Base-by-base conservation (phyloP, 2,329 filamentous ascomycete species). In the Aspergillus eucalypticola region DNA sequence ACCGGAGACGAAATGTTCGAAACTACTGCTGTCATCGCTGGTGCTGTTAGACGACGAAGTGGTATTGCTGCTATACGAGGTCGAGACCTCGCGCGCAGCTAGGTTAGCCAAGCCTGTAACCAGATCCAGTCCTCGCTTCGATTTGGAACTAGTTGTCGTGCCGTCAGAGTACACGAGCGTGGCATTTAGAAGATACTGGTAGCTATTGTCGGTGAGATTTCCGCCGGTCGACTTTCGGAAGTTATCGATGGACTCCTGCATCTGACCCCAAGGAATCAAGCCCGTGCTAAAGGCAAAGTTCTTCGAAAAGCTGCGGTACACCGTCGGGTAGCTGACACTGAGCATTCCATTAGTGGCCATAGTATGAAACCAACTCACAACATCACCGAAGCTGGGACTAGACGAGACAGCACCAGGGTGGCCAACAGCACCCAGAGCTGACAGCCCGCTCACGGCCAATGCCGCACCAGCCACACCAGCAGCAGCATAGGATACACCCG, bases 291-390 rank as follows among this genome's bases (percentile, higher is more conserved):
- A 98, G 50, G 83, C 93, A 75, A 99, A 98, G 79, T 98, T 98
- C 79, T 91, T 91, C 63, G 90, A 82, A 77, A 96, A 99, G 74
- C 88, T 94, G 67, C 88, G 87, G 79, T 98, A 98, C 39, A 98
- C 87, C 38, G 86, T 82, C 3, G 95, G 95, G 67, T 96, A 92
- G 69, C 88, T 86, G 69, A 96, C 93, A 61, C 91, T 96, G 74
- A 96, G 83, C 95, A 98, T 98, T 66, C 95, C 93, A 76, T 95
- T 97, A 81, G 95, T 90, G 27, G 95, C 92, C 83, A 98, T 90
- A 53, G 90, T 89, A 77, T 98, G 93, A 76, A 98, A 96, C 86
- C 91, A 96, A 63, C 89, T 88, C 66, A 96, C 84, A 51, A 96
- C 88, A 71, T 97, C 91, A 48, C 83, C 84, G 73, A 98, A 97